Conservation (phyloP, 1,284 basidiomycete species). For the Puccinia horiana region DNA sequence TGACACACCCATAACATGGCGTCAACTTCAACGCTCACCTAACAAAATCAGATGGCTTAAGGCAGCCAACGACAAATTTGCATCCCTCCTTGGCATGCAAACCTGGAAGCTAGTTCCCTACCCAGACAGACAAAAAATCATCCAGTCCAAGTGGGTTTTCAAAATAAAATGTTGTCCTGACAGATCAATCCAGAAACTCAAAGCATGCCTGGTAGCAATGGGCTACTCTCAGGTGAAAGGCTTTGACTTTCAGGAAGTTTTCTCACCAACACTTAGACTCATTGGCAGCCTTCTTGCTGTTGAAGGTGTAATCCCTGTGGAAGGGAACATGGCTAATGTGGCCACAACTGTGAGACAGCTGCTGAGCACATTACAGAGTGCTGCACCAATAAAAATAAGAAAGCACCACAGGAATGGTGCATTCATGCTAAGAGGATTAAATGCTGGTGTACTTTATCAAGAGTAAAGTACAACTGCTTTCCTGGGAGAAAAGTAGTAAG, state of each 20-base stretch:
- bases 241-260: too few relatives aligned
- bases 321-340: constrained; percentile 4
- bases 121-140: not conserved
- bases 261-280: too few relatives aligned
- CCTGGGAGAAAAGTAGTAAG: too few relatives aligned
- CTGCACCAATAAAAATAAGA: too few relatives aligned
- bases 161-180: not conserved
- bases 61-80: not conserved
- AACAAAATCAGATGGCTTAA: not conserved
- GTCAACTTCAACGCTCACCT: not conserved
- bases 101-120: not conserved
- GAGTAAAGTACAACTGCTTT: too few relatives aligned
- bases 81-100: not conserved
- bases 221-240: too few relatives aligned
- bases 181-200: not conserved
- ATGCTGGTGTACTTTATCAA: too few relatives aligned
- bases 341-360: not conserved
- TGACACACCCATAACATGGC: not conserved
- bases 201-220: constrained; percentile 44
- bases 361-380: too few relatives aligned
- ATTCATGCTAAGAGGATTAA: too few relatives aligned
- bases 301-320: too few relatives aligned
- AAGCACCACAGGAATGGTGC: too few relatives aligned
- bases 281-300: too few relatives aligned
- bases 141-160: constrained; percentile 7